Evolutionary conservation across 257 asterid genomes (phyloP).

Genomic region (Penstemon newberryi): DNA sequence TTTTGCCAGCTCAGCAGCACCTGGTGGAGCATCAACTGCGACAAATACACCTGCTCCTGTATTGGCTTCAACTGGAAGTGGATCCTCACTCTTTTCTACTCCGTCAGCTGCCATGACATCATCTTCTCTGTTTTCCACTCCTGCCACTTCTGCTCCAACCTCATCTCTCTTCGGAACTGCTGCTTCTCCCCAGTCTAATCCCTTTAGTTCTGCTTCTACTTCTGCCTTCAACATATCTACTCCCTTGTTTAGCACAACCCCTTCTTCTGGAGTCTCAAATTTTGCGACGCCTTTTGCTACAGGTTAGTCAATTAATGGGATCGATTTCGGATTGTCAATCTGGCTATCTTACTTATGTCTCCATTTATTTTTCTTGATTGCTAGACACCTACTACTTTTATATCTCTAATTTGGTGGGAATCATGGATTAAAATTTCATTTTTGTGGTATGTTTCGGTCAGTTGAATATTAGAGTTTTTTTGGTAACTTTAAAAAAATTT

Average conservation of each 20-base stretch:
- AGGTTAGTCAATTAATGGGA: slow-evolving; percentile 42
- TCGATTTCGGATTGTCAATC: not conserved
- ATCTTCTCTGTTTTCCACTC: slow-evolving; percentile 70
- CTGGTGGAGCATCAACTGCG: slow-evolving; percentile 55
- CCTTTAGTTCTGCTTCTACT: slow-evolving; percentile 58
- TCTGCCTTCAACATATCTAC: slow-evolving; percentile 51
- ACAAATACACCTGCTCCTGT: slow-evolving; percentile 41
- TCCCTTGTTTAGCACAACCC: slow-evolving; percentile 66
- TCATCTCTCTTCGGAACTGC: slow-evolving; percentile 60
- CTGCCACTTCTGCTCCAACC: slow-evolving; percentile 58
- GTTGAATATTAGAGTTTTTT: no score
- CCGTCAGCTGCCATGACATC: slow-evolving; percentile 61
- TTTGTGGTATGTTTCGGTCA: no score
- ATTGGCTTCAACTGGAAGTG: slow-evolving; percentile 68
- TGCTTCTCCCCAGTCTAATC: slow-evolving; percentile 69
- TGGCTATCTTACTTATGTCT: not conserved
- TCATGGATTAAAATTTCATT: no score
- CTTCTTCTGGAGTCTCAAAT: slow-evolving; percentile 59
- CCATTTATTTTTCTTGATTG: not conserved
- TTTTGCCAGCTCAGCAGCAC: slow-evolving; percentile 51
- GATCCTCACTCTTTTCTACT: slow-evolving; percentile 63
- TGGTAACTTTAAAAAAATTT: no score
- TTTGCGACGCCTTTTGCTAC: slow-evolving; percentile 75
- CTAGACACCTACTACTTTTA: not conserved
- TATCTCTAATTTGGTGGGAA: not conserved